Percentiles rank a stretch among this genome's conserved stretches.
Conservation (phyloP, 345 rosid genomes). For the Cardiospermum halicacabum region DNA sequence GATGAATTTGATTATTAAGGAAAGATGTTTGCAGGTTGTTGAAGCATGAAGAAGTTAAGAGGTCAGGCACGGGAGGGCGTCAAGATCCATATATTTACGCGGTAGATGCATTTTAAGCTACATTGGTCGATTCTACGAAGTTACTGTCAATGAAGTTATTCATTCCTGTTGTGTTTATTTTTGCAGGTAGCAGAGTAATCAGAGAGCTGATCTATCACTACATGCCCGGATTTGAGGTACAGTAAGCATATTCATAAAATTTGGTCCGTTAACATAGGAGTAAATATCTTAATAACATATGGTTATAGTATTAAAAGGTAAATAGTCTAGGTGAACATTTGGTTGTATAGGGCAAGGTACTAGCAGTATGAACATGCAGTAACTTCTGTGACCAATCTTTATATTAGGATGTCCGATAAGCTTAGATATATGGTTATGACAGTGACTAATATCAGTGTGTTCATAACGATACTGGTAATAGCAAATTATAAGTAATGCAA, state of each 20-base stretch:
- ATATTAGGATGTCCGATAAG: background rate
- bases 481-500: background rate
- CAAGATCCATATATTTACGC: constrained; percentile 71
- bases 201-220: constrained; percentile 2
- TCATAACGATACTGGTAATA: background rate
- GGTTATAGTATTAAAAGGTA: background rate
- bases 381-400: background rate
- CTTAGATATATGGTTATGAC: background rate
- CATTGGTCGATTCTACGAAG: too few species aligned
- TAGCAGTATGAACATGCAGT: background rate
- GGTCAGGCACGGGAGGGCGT: constrained; percentile 82
- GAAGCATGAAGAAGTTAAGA: constrained; percentile 54
- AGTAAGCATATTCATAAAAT: background rate
- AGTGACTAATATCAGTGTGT: background rate
- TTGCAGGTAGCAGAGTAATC: constrained; percentile 30
- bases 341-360: background rate
- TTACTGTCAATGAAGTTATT: too few species aligned
- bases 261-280: background rate
- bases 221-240: background rate
- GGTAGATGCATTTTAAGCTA: constrained; percentile 31
- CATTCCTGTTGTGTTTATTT: background rate
- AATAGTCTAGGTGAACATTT: background rate
- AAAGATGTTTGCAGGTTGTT: constrained; percentile 44
- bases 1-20: background rate
- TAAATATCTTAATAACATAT: background rate